Base-by-base conservation (phyloP, 805 yeast species). In the Metschnikowia reukaufii region DNA sequence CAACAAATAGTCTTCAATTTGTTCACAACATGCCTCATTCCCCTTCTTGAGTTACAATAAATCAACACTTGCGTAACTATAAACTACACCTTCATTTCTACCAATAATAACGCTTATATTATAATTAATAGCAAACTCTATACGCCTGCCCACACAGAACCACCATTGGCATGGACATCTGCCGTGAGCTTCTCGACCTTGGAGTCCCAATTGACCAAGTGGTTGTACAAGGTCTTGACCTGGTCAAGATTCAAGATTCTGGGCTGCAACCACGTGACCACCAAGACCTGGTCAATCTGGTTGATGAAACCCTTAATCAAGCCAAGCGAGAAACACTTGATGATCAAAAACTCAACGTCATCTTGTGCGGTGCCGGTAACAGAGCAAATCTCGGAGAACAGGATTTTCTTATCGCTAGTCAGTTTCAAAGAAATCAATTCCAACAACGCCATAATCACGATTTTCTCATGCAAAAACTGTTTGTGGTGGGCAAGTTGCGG, bases 201-300 rank as follows among this genome's bases (percentile, higher is more conserved):
- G 45, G 66, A 64, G 57, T 86, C 84, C 99, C 99, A 94, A 42
- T 74, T 76, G 21, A 74, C 74, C 61, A 94, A 77, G 58, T 87
- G 86, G 43, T 76, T 74, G 54, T 82, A 82, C 86, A 94, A 88
- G 36, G 76, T 76, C 47, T 75, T 78, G 48, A 92, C 86, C 73
- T 94, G 99, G 36, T 79, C 80, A 52, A 74, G 75, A 60, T 88
- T 88, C 77, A 94, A 84, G 45, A 90, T 88, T 60, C 98, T 79
- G 49, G 99, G 98, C 74, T 94, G 98, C 51, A 92, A 84, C 99
- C 99, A 94, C 21, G 86, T 82, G 39, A 94, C 83, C 29, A 85
- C 82, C 47, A 94, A 86, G 12, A 84, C 72, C 64, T 84, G 81
- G 41, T 81, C 79, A 36, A 90, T 88, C 70, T 94, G 96, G 64